Evolutionary conservation across 345 rosid species (phyloP), one percentile per base, ranked within the genome.

Genomic region (Melaleuca alternifolia): DNA sequence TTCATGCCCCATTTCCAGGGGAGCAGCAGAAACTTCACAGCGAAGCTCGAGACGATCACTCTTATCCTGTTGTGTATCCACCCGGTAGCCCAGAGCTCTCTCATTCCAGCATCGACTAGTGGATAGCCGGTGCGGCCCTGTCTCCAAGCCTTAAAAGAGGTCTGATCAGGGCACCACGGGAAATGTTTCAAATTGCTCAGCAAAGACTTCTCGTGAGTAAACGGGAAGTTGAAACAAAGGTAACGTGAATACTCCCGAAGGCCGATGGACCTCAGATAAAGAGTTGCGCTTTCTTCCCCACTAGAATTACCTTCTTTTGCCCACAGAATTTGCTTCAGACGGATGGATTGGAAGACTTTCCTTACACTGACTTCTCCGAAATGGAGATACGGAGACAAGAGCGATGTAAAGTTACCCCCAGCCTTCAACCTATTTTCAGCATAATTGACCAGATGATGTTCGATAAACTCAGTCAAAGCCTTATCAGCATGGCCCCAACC

Each of bases 1-100:
- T 96, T 96, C 98, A 97, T 93, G 41, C 99, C 99, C 98, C 99
- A 96, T 88, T 90, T 94, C 99, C 99, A 96, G 50, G 99, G 98
- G 82, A 95, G 96, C 87, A 96, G 96, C 87, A 96, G 94, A 89
- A 94, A 90, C 87, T 97, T 97, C 86, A 97, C 96, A 3, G 97
- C 95, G 26, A 97, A 97, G 89, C 98, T 94, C 26, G 97, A 94
- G 77, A 94, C 98, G 24, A 96, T 94, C 88, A 96, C 98, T 91
- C 99, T 92, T 83, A 95, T 92, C 89, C 95, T 91, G 90, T 97
- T 96, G 86, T 96, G 99, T 87, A 94, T 87, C 99, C 99, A 96
- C 83, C 99, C 98, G 0, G 97, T 97, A 28, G 99, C 99, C 99
- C 99, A 97, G 61, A 97, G 96, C 93, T 97, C 98, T 83, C 99